Evolutionary conservation across 2,329 filamentous ascomycete genomes (phyloP), one percentile per base, ranked within the genome.

Genomic region (Venturiaceae sp.): DNA sequence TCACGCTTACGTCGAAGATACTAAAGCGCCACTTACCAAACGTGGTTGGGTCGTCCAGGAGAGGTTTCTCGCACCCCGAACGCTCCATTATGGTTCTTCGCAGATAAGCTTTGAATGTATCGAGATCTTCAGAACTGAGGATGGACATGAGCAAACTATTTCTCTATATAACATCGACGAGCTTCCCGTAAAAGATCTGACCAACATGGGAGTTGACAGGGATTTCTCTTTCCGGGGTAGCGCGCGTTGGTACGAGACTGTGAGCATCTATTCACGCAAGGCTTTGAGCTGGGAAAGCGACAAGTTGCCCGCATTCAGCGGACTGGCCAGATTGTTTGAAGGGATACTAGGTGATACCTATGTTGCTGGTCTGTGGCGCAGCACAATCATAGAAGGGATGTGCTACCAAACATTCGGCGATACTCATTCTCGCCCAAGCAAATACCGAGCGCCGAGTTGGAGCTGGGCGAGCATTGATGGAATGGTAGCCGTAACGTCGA

Each of bases 31-130:
- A 14, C 28, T 63, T 8, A 55, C 53, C 41, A 30, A 23, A 3
- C 55, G 66, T 37, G 66, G 57, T 3, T 68, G 66, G 66, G 57
- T 59, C 2, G 61, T 65, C 26, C 66, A 67, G 41, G 66, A 67
- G 60, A 46, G 63, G 1, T 30, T 63, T 8, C 58, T 68, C 4
- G 55, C 63, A 9, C 55, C 39, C 28, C 52, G 66, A 19, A 53
- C 58, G 19, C 16, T 68, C 3, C 58, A 66, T 26, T 67, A 64
- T 28, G 37, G 53, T 3, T 33, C 53, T 3, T 26, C 26, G 1
- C 26, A 59, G 36, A 58, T 59, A 5, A 36, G 23, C 23, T 55
- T 47, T 26, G 44, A 47, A 47, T 47, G 44, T 26, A 11, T 47
- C 11, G 44, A 47, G 11, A 34, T 30, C 16, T 36, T 58, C 30